Evolutionary conservation across 2,329 filamentous ascomycete genomes (phyloP), one percentile per base, ranked within the genome.

Genomic region (Hypoxylon sp.): DNA sequence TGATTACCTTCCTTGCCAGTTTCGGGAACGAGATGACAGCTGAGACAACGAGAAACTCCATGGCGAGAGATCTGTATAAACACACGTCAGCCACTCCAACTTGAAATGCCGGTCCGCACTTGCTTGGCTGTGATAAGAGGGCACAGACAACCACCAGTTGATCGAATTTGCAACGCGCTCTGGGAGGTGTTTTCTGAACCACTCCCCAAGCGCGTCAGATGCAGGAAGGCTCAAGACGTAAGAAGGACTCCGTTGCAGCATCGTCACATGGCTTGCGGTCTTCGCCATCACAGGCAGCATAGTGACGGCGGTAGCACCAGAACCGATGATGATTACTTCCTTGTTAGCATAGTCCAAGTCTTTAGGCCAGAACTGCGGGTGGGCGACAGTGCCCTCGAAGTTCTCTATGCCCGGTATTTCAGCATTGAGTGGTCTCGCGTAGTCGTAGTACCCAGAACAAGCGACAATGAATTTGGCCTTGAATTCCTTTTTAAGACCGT

Each of bases 271-370:
- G 4, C 78, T 79, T 4, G 91, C 91, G 38, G 84, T 86, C 44
- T 90, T 80, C 0, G 88, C 87, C 46, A 96, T 78, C 48, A 83
- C 85, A 0, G 93, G 93, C 2, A 96, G 76, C 0, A 97, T 82
- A 0, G 93, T 96, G 50, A 95, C 80, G 5, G 92, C 90, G 0
- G 93, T 96, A 2, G 93, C 93, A 6, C 93, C 93, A 14, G 87
- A 90, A 14, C 92, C 92, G 66, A 96, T 87, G 61, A 95, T 82
- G 44, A 92, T 84, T 20, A 95, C 82, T 45, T 86, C 86, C 77
- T 93, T 93, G 75, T 82, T 81, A 4, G 81, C 78, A 74, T 90
- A 90, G 71, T 92, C 85, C 38, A 91, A 79, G 49, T 88, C 83
- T 59, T 89, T 80, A 0, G 91, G 90, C 92, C 92, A 95, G 79